phyloP scores from a whole-genome alignment of 208 protist species.

The Sergeia podlipaevii region DNA sequence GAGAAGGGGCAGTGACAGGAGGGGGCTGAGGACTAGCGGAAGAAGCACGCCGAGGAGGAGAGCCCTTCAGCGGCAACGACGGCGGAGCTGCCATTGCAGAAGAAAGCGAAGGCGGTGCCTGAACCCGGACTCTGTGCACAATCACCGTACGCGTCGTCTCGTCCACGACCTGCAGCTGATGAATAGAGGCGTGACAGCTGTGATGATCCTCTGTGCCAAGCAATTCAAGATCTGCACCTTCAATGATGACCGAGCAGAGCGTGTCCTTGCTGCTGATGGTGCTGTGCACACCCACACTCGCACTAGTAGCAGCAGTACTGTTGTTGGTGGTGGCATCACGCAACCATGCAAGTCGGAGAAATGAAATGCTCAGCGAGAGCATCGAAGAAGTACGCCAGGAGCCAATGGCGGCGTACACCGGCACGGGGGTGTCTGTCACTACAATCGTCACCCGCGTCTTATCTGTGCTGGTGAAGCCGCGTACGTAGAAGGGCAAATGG shows the following conservation, averaged over 20 bases:
- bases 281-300: background rate
- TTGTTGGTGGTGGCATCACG: background rate
- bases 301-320: background rate
- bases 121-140: constrained; percentile 47
- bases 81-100: background rate
- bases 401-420: constrained; percentile 38
- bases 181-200: constrained; percentile 38
- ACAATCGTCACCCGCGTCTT: constrained; percentile 58
- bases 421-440: constrained; percentile 42
- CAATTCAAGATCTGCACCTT: constrained; percentile 41
- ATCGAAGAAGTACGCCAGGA: constrained; percentile 34
- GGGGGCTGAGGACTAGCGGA: background rate
- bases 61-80: background rate
- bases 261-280: background rate
- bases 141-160: constrained; percentile 31
- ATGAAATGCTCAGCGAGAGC: constrained; percentile 31
- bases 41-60: background rate
- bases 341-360: constrained; percentile 38
- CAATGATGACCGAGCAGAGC: constrained; percentile 40
- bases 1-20: background rate
- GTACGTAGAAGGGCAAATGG: constrained; percentile 43
- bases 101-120: constrained; percentile 1
- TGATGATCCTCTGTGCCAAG: constrained; percentile 48
- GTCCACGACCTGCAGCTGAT: constrained; percentile 66
- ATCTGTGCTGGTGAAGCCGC: constrained; percentile 52